Base-by-base conservation (phyloP, 345 rosid genomes). In the Eucalyptus pumila region DNA sequence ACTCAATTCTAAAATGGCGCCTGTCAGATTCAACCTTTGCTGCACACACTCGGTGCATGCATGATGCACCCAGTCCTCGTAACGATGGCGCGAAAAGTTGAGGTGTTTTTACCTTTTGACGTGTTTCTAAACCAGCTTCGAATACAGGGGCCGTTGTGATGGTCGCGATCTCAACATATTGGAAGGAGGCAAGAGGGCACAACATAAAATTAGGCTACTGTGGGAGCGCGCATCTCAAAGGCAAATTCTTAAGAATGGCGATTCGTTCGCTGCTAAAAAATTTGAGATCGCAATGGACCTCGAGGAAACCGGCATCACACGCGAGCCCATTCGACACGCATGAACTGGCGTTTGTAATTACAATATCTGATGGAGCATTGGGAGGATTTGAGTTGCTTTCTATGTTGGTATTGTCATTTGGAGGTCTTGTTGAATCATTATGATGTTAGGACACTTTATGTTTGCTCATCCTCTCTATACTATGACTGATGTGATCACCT, bases 301-400 rank as follows among this genome's bases (percentile, higher is more conserved):
- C 80, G 91, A 87, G 80, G 89, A 86, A 90, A 93, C 91, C 21
- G 97, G 97, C 47, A 88, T 96, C 87, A 45, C 87, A 40, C 93
- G 51, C 80, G 49, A 65, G 15, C 89, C 88, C 5, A 19, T 65
- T 13, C 17, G 17, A 62, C 30, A 14, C 69, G 69, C 32, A 2
- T 6, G 69, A 62, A 62, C 32, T 30, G 16, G 69, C 7, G 69
- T 62, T 62, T 30, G 69, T n/a, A 62, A 30, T 62, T 13, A 11
- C 69, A 27, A n/a, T 62, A 6, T 30, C 9, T 13, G 34, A 13
- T 30, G 69, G 69, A 62, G 9, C 69, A 62, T 62, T 27, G 34
- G 16, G 34, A 30, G 34, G 69, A 14, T 27, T 14, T 62, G 34
- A 62, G 69, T 62, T 6, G 69, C 32, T 62, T 2, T 62, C 32